Evolutionary conservation across 768 basidiomycete genomes (phyloP), one percentile per base, ranked within the genome.

Genomic region (Hericium erinaceus): DNA sequence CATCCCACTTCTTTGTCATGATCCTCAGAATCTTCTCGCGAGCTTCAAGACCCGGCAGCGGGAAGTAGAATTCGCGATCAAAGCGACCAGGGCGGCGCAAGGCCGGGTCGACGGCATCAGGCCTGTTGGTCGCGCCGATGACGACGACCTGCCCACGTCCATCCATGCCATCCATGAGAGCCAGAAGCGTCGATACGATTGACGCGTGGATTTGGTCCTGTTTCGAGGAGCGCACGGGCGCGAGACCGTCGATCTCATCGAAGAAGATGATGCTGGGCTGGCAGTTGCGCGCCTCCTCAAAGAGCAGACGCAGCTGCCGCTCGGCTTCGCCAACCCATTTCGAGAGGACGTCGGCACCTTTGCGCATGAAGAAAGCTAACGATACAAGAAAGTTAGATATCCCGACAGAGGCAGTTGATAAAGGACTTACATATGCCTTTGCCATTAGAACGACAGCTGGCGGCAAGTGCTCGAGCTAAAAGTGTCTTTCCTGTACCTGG

Each of bases 271-370:
- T 98, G 62, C 87, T 89, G 0, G 97, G 95, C 66, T 98, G 95
- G 54, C 83, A 88, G 54, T 86, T 84, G 52, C 85, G 81, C 1
- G 97, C 97, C 75, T 98, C 95, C 62, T 98, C 95, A 69, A 99
- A 99, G 13, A 98, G 77, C 41, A 98, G 79, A 1, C 97, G 84
- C 2, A 99, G 79, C 69, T 98, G 95, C 2, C 97, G 84, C 68
- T 98, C 97, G 5, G 97, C 95, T 73, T 99, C 97, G 54, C 97
- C 97, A 12, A 99, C 97, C 95, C 95, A 99, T 74, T 99, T 99
- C 7, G 93, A 95, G 28, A 98, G 78, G 63, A 90, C 92, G 71
- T 99, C 97, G 38, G 97, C 97, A 18, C 97, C 97, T 73, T 99
- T 99, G 52, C 97, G 87, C 97, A 99, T 98, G 78, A 95, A 99